Conservation (phyloP, 768 basidiomycete genomes). For the Boletus sensibilis region DNA sequence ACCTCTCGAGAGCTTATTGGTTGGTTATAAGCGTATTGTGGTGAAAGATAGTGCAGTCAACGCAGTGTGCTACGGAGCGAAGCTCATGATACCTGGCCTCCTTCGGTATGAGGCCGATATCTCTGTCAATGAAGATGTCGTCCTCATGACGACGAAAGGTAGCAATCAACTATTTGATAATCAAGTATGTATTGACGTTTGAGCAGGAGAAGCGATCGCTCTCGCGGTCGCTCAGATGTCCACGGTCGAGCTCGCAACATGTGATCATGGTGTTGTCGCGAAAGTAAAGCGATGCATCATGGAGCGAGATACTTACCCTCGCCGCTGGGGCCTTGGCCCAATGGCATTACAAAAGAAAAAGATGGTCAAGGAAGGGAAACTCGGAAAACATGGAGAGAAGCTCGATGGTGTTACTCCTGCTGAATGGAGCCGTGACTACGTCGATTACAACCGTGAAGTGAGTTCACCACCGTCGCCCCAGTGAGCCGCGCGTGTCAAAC, state of each 20-base stretch:
- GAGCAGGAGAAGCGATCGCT: conserved; percentile 84
- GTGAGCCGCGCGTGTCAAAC: background rate
- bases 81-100: conserved; percentile 98
- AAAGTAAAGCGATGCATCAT: conserved; percentile 99
- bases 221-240: conserved; percentile 97
- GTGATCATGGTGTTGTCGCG: conserved; percentile 97
- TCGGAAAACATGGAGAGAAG: conserved; percentile 93
- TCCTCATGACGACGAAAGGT: conserved; percentile 99
- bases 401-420: conserved; percentile 84
- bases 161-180: conserved; percentile 1
- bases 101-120: conserved; percentile 96
- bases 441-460: conserved; percentile 84
- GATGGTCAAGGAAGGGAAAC: conserved; percentile 95
- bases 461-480: conserved; percentile 15
- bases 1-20: conserved; percentile 89
- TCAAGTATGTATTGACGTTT: conserved; percentile 2
- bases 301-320: conserved; percentile 98
- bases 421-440: conserved; percentile 90
- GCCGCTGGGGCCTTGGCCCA: conserved; percentile 98
- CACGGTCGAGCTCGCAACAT: conserved; percentile 95
- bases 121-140: conserved; percentile 91
- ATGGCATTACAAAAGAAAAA: conserved; percentile 97
- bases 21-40: conserved; percentile 97
- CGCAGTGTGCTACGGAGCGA: conserved; percentile 98
- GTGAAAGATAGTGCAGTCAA: conserved; percentile 99